Conservation (phyloP, 306 rosid genomes). For the Corylus americana region DNA sequence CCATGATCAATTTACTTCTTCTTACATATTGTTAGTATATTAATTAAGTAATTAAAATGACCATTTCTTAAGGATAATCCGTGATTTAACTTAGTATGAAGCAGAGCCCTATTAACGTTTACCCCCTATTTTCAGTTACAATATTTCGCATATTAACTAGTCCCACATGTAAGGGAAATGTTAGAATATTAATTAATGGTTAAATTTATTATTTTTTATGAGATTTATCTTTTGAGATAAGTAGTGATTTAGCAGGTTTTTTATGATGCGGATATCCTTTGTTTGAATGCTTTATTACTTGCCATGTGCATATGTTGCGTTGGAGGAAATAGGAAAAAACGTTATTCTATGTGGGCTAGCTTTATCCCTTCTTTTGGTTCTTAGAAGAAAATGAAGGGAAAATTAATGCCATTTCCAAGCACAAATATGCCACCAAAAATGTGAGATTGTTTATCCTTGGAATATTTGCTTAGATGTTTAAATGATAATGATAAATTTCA, state of each 20-base stretch:
- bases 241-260: neutral
- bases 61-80: too few species aligned
- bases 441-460: neutral
- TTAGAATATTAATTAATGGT: too few species aligned
- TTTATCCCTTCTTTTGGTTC: neutral
- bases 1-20: neutral
- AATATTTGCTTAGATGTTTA: neutral
- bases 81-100: too few species aligned
- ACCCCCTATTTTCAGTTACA: too few species aligned
- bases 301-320: neutral
- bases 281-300: neutral
- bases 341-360: neutral
- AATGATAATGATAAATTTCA: neutral
- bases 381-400: neutral
- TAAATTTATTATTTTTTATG: too few species aligned
- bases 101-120: too few species aligned
- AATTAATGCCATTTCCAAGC: neutral
- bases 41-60: too few species aligned
- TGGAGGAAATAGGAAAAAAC: too few species aligned
- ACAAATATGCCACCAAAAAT: neutral
- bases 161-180: too few species aligned
- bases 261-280: neutral
- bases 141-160: too few species aligned
- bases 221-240: too few species aligned
- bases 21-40: neutral